Evolutionary conservation across 2,329 filamentous ascomycete genomes (phyloP), one percentile per base, ranked within the genome.

Genomic region (Colletotrichum limetticola): DNA sequence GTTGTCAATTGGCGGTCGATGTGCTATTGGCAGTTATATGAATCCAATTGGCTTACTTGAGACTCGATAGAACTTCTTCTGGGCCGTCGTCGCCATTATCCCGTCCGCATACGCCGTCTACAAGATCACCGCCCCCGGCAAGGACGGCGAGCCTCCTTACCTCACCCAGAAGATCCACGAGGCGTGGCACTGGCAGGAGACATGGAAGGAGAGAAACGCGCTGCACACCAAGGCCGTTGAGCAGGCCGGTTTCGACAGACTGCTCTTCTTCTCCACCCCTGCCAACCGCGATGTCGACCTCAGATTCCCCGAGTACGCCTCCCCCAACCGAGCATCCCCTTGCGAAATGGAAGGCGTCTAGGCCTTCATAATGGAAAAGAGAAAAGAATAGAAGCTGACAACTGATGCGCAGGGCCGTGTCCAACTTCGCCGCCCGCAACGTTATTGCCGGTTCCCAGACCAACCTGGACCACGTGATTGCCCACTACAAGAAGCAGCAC

Each of bases 221-320:
- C 79, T 89, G 66, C 88, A 88, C 80, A 87, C 86, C 53, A 84
- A 85, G 68, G 80, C 85, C 26, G 77, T 87, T 75, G 86, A 91
- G 79, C 88, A 90, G 83, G 89, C 89, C 57, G 87, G 87, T 56
- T 87, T 84, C 78, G 89, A 91, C 82, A 87, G 86, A 78, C 87
- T 90, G 76, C 83, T 91, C 64, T 86, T 91, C 76, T 80, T 85
- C 76, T 83, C 86, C 76, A 82, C 80, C 66, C 52, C 53, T 22
- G 80, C 79, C 46, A 78, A 82, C 76, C 84, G 84, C 79, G 85
- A 84, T 79, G 81, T 88, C 76, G 88, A 91, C 74, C 84, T 91
- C 76, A 85, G 86, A 76, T 89, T 82, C 75, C 89, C 89, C 57
- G 89, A 91, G 89, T 91, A 85, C 74, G 88, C 87, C 32, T 16